Conservation (phyloP, 2,329 filamentous ascomycete species). For the Orbilia quercus region DNA sequence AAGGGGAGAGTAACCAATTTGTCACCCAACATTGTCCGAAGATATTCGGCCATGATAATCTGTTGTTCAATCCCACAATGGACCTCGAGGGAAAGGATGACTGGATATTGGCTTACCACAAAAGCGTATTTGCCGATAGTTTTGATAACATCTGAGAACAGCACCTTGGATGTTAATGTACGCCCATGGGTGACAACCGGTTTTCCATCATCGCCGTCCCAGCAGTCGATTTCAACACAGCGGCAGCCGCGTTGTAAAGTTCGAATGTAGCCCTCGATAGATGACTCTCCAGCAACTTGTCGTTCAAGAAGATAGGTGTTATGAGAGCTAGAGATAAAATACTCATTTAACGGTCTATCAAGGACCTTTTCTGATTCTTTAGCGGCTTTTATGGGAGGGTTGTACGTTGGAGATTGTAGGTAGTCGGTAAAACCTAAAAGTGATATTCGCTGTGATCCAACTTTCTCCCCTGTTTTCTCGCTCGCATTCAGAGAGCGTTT, state of each 20-base stretch:
- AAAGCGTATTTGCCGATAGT: conserved; percentile 97
- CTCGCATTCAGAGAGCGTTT: conserved; percentile 69
- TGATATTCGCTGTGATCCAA: conserved; percentile 73
- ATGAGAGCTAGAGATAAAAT: conserved; percentile 98
- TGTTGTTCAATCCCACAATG: conserved; percentile 89
- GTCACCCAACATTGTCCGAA: conserved; percentile 84
- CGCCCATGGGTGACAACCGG: conserved; percentile 91
- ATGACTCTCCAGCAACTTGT: conserved; percentile 89
- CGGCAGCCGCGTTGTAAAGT: conserved; percentile 89
- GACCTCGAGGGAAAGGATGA: conserved; percentile 95
- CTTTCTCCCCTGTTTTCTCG: conserved; percentile 62
- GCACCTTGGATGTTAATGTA: conserved; percentile 86
- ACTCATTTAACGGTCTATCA: conserved; percentile 90
- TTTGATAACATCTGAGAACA: conserved; percentile 89
- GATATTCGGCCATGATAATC: conserved; percentile 85
- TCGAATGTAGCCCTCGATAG: conserved; percentile 92
- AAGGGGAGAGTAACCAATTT: conserved; percentile 81
- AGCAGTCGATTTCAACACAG: conserved; percentile 97
- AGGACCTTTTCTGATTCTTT: conserved; percentile 69
- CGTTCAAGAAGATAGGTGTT: conserved; percentile 96
- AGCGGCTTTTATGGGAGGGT: conserved; percentile 70
- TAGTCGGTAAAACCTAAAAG: conserved; percentile 82
- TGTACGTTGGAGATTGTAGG: conserved; percentile 76
- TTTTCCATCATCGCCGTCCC: conserved; percentile 89
- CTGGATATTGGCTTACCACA: conserved; percentile 82